Base-by-base conservation (phyloP, 2,329 filamentous ascomycete species). In the Diaporthe eres region DNA sequence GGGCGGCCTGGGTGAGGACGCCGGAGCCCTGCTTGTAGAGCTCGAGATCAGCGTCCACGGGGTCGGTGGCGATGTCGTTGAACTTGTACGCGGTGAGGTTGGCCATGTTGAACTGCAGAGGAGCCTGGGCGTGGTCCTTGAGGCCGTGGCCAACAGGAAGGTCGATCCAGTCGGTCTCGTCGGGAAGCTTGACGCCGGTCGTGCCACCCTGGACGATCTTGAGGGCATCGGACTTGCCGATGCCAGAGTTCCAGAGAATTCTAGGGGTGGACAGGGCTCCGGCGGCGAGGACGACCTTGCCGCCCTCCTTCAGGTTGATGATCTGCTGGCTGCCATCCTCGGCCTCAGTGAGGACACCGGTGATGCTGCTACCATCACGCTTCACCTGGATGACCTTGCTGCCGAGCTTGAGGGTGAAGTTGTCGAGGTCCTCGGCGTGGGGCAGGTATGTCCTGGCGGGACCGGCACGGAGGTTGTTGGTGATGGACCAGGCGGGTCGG, bases 21-120 rank as follows among this genome's bases (percentile, higher is more conserved):
- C 80, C 80, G n/a, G 78, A 78, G 28, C 78, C 78, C 22, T 77
- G 49, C 67, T 77, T 74, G 76, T 78, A 81, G 17, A 80, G 78
- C 2, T 72, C 68, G 4, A 79, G 47, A 42, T 79, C 78, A 6
- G 70, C 25, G 19, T 68, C 12, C 17, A 76, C 72, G 53, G 79
- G 78, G 63, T 47, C 49, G 19, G 70, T 65, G 9, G 74, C 74
- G 31, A 79, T 74, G 6, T 44, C 74, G 67, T 28, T 71, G 74
- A 72, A 65, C 22, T 60, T 47, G 75, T 79, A 78, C 34, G 78
- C 75, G 5, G 76, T 72, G 49, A 77, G 75, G 74, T 78, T 78
- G 68, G 68, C 55, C 12, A 78, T 75, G 65, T 77, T 78, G 71
- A 79, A 79, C 72, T 74, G 60, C 8, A 80, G 74, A 63, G 74